Evolutionary conservation across 805 yeast species (phyloP).

Genomic region (Candida piceae): DNA sequence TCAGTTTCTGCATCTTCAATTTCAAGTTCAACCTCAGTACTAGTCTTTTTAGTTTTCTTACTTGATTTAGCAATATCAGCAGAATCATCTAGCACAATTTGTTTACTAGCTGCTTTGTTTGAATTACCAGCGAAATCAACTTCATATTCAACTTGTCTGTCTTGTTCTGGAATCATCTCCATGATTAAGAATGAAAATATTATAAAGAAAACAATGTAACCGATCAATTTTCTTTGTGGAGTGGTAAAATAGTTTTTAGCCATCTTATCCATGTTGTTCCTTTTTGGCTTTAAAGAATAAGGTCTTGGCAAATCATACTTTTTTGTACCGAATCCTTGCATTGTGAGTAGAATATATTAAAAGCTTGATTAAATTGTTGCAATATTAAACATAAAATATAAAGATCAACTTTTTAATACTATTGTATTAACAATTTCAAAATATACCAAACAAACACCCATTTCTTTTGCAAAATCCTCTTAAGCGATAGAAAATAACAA

Average conservation of each 20-base stretch:
- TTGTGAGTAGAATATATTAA: too few relatives aligned
- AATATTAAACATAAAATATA: too few relatives aligned
- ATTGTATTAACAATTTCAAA: too few relatives aligned
- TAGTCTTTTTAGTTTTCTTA: slow-evolving; percentile 1
- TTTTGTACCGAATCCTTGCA: slow-evolving; percentile 30
- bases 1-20: too few relatives aligned
- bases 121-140: slow-evolving; percentile 5
- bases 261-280: slow-evolving; percentile 22
- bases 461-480: too few relatives aligned
- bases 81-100: not conserved
- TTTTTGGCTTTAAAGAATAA: slow-evolving; percentile 29
- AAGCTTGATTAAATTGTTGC: too few relatives aligned
- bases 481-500: too few relatives aligned
- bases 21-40: too few relatives aligned
- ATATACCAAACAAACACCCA: too few relatives aligned
- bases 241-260: slow-evolving; percentile 35
- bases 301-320: slow-evolving; percentile 40
- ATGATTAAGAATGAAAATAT: slow-evolving; percentile 30
- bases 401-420: too few relatives aligned
- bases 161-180: slow-evolving; percentile 23
- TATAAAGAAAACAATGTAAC: slow-evolving; percentile 32
- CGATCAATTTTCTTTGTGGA: slow-evolving; percentile 41
- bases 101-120: not conserved
- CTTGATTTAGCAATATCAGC: slow-evolving; percentile 19
- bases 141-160: slow-evolving; percentile 18